Evolutionary conservation across 225 moss, liverwort and hornwort genomes (phyloP).

Genomic region (Polytrichum commune): DNA sequence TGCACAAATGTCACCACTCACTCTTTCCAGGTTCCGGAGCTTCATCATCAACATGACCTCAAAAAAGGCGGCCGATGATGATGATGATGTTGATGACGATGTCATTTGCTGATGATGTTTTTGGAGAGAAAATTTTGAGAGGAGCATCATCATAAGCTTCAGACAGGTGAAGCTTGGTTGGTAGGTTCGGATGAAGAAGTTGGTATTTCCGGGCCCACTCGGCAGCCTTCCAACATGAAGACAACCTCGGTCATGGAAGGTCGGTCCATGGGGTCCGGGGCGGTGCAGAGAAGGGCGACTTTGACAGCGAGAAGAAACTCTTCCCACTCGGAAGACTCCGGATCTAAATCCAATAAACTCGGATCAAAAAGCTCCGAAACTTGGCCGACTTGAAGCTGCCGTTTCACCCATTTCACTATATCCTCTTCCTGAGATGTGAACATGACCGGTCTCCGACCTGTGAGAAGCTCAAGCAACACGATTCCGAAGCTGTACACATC

Average conservation of each 20-base stretch:
- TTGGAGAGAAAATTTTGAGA: too few species aligned
- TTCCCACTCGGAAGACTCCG: constrained; percentile 93
- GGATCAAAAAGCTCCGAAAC: constrained; percentile 94
- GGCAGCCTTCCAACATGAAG: constrained; percentile 94
- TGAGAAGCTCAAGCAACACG: constrained; percentile 84
- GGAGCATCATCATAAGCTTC: too few species aligned
- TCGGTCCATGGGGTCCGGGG: constrained; percentile 86
- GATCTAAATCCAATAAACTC: constrained; percentile 78
- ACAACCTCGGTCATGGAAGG: constrained; percentile 98
- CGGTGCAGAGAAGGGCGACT: constrained; percentile 91
- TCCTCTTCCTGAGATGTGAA: constrained; percentile 82
- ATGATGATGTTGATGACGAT: too few species aligned
- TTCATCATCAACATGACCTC: not conserved
- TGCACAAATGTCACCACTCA: not conserved
- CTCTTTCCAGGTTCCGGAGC: not conserved
- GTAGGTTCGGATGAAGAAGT: constrained; percentile 89
- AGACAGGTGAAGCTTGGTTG: constrained; percentile 67
- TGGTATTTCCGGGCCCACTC: constrained; percentile 78
- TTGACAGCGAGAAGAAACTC: constrained; percentile 94
- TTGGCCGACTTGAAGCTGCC: constrained; percentile 83
- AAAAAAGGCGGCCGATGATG: too few species aligned
- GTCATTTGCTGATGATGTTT: too few species aligned
- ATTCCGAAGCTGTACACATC: constrained; percentile 98
- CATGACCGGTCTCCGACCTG: constrained; percentile 78
- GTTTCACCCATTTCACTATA: constrained; percentile 96